Evolutionary conservation across 345 rosid species (phyloP), one percentile per base, ranked within the genome.

Genomic region (Gynandropsis gynandra): DNA sequence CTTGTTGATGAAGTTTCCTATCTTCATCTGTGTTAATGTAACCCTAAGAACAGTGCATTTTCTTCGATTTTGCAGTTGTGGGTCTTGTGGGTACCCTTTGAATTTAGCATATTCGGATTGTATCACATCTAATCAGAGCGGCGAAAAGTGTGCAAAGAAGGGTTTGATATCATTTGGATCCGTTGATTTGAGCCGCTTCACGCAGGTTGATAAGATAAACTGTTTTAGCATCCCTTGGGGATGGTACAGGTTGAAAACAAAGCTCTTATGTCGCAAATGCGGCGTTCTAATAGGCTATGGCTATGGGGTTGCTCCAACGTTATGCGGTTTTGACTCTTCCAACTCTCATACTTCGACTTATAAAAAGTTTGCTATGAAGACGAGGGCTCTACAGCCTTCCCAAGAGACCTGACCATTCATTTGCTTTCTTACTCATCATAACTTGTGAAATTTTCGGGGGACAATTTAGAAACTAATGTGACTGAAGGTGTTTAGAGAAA

Each of bases 251-350:
- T 65, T 62, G 7, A 80, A 80, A 67, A 74, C 75, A 17, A 80
- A 75, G 70, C 80, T 80, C 52, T 77, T 76, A 12, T 78, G 82
- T 62, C 82, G 82, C 44, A 83, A 66, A 73, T 80, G 80, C 16
- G 84, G 82, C 54, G 75, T 53, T 65, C 77, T 76, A 53, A 67
- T 83, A 29, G 92, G 92, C 65, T 72, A 76, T 32, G 84, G 76
- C 13, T 67, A 76, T 7, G 74, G 80, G 21, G 76, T 70, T 65
- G 65, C 82, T n/a, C 62, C 67, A 13, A 75, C 75, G 41, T 68
- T 82, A 3, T 80, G 86, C 17, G 72, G 83, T 69, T 66, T 68
- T 58, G 76, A 79, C 47, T 75, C 81, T 40, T 70, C 74, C 12
- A 56, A 70, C 56, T 48, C 79, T 34, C 58, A 75, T 21, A 45